phyloP scores from a whole-genome alignment of 768 basidiomycete species.

The Mrakia hoshinonis region DNA sequence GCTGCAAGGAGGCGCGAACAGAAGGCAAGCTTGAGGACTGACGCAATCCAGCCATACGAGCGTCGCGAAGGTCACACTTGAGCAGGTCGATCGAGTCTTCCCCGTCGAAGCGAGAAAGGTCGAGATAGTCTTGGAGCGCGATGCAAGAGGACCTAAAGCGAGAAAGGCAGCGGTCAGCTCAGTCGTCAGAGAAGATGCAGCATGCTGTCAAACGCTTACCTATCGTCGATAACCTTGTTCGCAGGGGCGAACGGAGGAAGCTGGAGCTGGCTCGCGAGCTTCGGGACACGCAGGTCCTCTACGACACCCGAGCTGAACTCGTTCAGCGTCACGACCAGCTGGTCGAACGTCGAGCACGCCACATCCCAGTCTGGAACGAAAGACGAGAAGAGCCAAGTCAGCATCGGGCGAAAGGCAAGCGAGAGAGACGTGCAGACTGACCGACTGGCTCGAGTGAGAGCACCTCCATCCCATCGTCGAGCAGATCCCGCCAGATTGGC shows the following conservation, averaged over 20 bases:
- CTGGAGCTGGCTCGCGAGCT: background rate
- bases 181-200: background rate
- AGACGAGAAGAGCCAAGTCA: background rate
- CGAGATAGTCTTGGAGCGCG: slow-evolving; percentile 19
- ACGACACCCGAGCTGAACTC: background rate
- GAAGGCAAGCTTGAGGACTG: background rate
- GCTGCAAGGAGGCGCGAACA: background rate
- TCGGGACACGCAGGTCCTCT: background rate
- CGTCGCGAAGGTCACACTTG: slow-evolving; percentile 2
- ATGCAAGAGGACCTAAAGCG: background rate
- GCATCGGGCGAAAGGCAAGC: no score
- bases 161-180: background rate
- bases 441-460: background rate
- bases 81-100: background rate
- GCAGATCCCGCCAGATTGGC: background rate
- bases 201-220: background rate
- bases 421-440: background rate
- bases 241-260: slow-evolving; percentile 19
- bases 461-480: background rate
- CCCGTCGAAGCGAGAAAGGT: slow-evolving; percentile 2
- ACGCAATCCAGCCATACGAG: background rate
- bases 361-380: background rate
- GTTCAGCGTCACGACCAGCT: background rate
- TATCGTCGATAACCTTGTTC: background rate
- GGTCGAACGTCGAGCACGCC: background rate